Evolutionary conservation across 345 rosid species (phyloP).

Genomic region (Salix viminalis): DNA sequence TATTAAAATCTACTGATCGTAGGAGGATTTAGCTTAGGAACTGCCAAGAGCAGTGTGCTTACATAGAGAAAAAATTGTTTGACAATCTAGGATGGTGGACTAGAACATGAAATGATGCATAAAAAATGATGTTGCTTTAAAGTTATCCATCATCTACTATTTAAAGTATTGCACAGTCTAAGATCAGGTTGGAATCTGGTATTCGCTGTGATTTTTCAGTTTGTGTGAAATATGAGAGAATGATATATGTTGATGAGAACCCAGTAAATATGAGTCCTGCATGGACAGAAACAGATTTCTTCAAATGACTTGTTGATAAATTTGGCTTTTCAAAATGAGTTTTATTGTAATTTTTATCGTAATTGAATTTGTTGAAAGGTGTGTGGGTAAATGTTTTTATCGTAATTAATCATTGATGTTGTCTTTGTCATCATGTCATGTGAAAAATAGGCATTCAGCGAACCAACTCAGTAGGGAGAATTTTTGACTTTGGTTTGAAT

Average conservation of each 20-base stretch:
- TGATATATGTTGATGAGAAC: neutral
- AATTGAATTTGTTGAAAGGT: neutral
- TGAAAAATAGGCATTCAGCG: conserved; percentile 65
- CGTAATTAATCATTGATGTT: neutral
- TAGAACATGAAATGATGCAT: neutral
- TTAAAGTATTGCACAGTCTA: neutral
- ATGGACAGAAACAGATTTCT: neutral
- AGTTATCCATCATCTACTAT: neutral
- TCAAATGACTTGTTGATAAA: neutral
- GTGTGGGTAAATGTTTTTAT: neutral
- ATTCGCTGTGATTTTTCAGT: neutral
- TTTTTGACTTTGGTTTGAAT: conserved; percentile 56
- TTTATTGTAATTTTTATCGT: neutral
- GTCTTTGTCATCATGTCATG: neutral
- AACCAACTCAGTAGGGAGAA: conserved; percentile 77
- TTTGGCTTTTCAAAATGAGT: neutral
- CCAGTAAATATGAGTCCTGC: neutral
- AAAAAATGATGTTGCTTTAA: neutral
- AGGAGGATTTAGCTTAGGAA: neutral
- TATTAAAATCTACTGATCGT: neutral
- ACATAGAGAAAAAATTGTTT: neutral
- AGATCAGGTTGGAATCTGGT: neutral
- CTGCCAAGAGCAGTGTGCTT: neutral
- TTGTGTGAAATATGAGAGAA: neutral
- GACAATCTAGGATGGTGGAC: neutral